Evolutionary conservation across 164 flowering plant genomes (phyloP).

Genomic region (Brasenia schreberi): DNA sequence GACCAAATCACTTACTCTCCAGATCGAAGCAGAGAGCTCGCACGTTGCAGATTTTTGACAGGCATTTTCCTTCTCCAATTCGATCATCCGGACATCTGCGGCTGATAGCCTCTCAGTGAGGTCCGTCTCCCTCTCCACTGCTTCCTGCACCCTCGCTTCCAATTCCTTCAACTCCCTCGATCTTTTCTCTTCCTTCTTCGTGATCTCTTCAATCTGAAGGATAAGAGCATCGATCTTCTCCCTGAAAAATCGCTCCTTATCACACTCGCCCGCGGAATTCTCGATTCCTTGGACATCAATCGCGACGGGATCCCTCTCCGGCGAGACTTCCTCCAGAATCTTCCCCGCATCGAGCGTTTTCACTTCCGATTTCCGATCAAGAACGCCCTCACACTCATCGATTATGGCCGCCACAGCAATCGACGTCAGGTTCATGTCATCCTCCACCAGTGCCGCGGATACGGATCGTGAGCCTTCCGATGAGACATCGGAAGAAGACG

Average conservation of each 20-base stretch:
- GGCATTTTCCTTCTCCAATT: conserved; percentile 1
- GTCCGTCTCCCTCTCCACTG: conserved; percentile 9
- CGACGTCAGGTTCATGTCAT: not conserved
- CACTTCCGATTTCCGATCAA: not conserved
- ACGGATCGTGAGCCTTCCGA: not conserved
- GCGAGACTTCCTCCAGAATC: not conserved
- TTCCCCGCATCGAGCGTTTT: not conserved
- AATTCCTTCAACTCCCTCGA: not conserved
- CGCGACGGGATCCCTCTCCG: not conserved
- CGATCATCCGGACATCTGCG: conserved; percentile 2
- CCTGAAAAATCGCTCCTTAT: not conserved
- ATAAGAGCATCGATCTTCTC: not conserved
- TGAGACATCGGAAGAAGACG: not conserved
- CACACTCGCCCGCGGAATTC: not conserved
- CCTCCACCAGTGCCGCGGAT: not conserved
- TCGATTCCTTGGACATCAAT: not conserved
- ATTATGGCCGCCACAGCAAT: not conserved
- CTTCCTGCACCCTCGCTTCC: conserved; percentile 3
- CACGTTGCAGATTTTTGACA: not conserved
- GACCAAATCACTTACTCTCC: not conserved
- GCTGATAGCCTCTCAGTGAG: conserved; percentile 7
- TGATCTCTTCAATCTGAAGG: not conserved
- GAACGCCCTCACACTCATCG: not conserved
- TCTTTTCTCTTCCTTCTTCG: not conserved
- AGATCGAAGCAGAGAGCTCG: not conserved